These are phyloP conservation scores for Phytophthora hybrid DNA, from an alignment of 352 stramenopile genomes.

Conservation along the genomic window DNA sequence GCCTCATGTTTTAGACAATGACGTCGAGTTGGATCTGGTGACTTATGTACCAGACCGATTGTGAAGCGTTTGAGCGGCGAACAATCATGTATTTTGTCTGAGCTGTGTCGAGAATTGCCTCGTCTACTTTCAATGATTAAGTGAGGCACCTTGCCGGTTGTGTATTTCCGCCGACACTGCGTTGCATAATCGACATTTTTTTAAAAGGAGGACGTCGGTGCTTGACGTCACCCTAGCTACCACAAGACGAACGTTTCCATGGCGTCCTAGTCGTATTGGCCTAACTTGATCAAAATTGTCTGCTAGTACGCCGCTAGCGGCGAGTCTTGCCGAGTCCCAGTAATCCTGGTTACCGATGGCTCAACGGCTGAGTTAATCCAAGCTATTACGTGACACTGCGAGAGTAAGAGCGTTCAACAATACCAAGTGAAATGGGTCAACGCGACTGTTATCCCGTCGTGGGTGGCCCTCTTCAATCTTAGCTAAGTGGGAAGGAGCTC, in stretches of 20 bases:
- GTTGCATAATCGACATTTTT: conserved; percentile 16
- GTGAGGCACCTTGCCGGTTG: conserved; percentile 10
- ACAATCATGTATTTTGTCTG: too few species aligned
- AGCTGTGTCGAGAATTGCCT: neutral
- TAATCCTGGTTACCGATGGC: conserved; percentile 9
- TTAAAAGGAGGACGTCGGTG: conserved; percentile 12
- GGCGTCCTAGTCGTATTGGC: conserved; percentile 15
- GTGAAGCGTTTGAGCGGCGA: too few species aligned
- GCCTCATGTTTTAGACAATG: too few species aligned
- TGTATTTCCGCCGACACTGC: conserved; percentile 8
- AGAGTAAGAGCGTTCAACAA: conserved; percentile 10
- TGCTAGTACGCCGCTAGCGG: conserved; percentile 19
- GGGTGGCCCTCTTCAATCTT: conserved; percentile 4
- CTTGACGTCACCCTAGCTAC: conserved; percentile 12
- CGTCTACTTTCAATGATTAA: conserved; percentile 16
- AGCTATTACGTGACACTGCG: conserved; percentile 5
- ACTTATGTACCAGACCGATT: too few species aligned
- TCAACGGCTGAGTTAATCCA: conserved; percentile 8
- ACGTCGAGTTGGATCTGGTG: too few species aligned
- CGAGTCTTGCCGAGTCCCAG: conserved; percentile 22
- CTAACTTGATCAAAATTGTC: conserved; percentile 14
- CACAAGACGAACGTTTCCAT: conserved; percentile 17
- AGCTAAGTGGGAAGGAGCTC: conserved; percentile 1
- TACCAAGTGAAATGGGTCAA: conserved; percentile 15
- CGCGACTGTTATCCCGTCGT: conserved; percentile 1